phyloP scores from a whole-genome alignment of 2,329 filamentous ascomycete genomes.

The Fusarium tjaetaba region DNA sequence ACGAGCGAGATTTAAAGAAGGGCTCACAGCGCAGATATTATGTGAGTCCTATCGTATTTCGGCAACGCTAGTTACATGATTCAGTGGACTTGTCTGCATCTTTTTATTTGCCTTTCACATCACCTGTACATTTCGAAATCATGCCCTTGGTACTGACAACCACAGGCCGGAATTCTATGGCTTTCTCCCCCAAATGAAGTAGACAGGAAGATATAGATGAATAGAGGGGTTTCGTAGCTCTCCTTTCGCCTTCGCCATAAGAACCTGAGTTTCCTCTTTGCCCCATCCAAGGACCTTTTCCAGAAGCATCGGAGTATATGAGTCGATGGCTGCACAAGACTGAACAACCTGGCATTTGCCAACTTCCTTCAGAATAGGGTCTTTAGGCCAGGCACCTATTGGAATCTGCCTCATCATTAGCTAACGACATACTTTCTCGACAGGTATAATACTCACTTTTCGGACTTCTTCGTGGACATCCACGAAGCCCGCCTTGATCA shows the following conservation, averaged over 20 bases:
- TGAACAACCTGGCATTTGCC: constrained; percentile 27
- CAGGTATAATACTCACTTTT: neutral
- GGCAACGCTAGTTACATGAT: too few relatives aligned
- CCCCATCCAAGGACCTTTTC: constrained; percentile 30
- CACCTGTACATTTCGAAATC: fast-evolving
- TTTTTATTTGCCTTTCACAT: neutral
- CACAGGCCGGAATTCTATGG: neutral
- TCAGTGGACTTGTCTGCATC: neutral
- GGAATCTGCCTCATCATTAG: constrained; percentile 1
- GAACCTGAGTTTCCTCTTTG: constrained; percentile 27
- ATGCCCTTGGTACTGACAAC: neutral
- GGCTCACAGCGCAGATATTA: neutral
- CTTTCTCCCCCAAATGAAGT: constrained; percentile 25
- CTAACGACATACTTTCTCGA: neutral
- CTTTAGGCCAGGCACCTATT: constrained; percentile 27
- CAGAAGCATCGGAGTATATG: constrained; percentile 31
- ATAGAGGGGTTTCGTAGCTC: constrained; percentile 35
- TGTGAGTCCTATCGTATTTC: neutral
- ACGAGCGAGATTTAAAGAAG: neutral
- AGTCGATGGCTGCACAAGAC: constrained; percentile 28
- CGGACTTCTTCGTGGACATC: constrained; percentile 24
- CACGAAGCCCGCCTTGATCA: constrained; percentile 16
- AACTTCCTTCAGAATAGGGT: constrained; percentile 17
- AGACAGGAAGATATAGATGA: constrained; percentile 28
- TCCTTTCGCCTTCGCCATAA: constrained; percentile 34